A percentile compares a stretch with the other conserved stretches of the same genome.
phyloP scores from a whole-genome alignment of 2,329 filamentous ascomycete species.

The Colletotrichum neosansevieriae region DNA sequence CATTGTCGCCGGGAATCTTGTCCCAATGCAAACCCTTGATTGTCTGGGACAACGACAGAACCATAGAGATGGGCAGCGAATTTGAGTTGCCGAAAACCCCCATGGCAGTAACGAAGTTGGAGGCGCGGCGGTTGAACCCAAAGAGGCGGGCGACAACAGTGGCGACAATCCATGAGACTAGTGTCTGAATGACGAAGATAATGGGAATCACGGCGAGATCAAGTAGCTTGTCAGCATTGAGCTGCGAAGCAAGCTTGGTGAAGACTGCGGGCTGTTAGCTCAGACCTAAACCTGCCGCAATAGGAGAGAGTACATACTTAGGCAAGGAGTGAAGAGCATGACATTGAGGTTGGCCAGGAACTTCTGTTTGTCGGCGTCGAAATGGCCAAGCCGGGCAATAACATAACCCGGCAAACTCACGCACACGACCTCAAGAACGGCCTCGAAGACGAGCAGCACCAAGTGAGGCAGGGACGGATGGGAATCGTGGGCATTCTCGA shows the following conservation, averaged over 20 bases:
- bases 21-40: conserved; percentile 94
- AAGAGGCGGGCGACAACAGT: conserved; percentile 78
- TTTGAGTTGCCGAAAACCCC: conserved; percentile 98
- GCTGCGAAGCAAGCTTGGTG: conserved; percentile 93
- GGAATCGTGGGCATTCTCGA: conserved; percentile 58
- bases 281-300: not conserved
- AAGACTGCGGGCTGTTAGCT: conserved; percentile 74
- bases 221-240: conserved; percentile 88
- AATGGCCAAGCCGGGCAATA: conserved; percentile 88
- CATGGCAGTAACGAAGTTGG: conserved; percentile 98
- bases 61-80: conserved; percentile 94
- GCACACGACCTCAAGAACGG: conserved; percentile 94
- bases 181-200: conserved; percentile 90
- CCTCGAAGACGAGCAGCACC: conserved; percentile 89
- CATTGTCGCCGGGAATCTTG: conserved; percentile 89
- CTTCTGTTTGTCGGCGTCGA: conserved; percentile 95
- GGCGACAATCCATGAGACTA: conserved; percentile 86
- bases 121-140: conserved; percentile 84
- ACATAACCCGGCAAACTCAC: conserved; percentile 96
- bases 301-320: conserved; percentile 72
- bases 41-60: conserved; percentile 93
- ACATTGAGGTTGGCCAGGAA: conserved; percentile 97
- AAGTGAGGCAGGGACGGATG: conserved; percentile 78
- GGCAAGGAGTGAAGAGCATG: conserved; percentile 94
- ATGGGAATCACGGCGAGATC: conserved; percentile 95